Conservation (phyloP, 2,329 filamentous ascomycete species). For the Aphanoascus verrucosus region DNA sequence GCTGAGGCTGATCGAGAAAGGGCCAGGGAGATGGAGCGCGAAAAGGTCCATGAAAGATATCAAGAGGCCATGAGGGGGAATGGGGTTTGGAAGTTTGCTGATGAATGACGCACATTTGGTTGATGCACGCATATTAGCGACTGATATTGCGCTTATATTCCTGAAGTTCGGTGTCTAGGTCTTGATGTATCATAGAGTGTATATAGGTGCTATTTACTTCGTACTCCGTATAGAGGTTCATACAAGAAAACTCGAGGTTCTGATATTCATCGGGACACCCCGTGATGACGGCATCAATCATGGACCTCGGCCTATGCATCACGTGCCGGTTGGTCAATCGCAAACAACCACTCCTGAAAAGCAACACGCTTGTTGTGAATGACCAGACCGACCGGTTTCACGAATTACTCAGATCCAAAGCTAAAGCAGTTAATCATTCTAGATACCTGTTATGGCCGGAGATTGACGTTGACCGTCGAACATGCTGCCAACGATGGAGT, state of each 20-base stretch:
- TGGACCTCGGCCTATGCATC: neutral
- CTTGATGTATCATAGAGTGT: neutral
- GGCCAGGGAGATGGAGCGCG: conserved; percentile 52
- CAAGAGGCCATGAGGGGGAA: conserved; percentile 68
- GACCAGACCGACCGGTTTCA: neutral
- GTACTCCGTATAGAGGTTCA: too few species aligned
- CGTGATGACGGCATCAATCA: neutral
- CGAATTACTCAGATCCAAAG: neutral
- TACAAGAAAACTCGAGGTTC: too few species aligned
- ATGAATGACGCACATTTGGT: conserved; percentile 46
- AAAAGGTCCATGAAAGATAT: conserved; percentile 61
- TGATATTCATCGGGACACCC: neutral
- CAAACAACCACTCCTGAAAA: neutral
- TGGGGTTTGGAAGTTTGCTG: conserved; percentile 70
- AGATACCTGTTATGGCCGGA: conserved; percentile 1
- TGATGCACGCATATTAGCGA: neutral
- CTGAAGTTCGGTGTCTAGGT: neutral
- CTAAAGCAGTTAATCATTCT: neutral
- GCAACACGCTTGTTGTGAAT: neutral
- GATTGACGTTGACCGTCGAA: neutral
- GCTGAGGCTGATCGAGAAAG: conserved; percentile 53
- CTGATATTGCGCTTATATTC: neutral
- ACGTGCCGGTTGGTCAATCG: neutral
- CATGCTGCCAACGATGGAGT: conserved; percentile 24
- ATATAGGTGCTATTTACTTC: neutral